These are phyloP conservation scores for Naganishia cerealis DNA, from an alignment of 1,284 basidiomycete genomes.

Conservation along the genomic window DNA sequence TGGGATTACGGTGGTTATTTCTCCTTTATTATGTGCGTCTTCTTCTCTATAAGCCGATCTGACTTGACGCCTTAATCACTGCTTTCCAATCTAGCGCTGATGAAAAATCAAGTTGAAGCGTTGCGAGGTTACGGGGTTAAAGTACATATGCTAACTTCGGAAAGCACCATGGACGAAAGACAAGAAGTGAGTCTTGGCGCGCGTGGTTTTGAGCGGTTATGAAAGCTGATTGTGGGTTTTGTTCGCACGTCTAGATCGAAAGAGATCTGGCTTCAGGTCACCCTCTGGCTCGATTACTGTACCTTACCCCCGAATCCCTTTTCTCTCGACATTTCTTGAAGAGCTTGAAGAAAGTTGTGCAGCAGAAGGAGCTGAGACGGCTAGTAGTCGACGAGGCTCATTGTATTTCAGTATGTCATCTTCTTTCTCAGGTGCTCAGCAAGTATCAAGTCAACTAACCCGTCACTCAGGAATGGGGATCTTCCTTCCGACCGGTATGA, in stretches of 20 bases:
- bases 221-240: neutral
- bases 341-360: constrained; percentile 60
- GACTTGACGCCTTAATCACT: neutral
- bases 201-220: neutral
- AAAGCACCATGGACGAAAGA: constrained; percentile 62
- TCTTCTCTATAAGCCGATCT: neutral
- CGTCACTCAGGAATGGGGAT: constrained; percentile 73
- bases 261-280: constrained; percentile 64
- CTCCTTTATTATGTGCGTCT: constrained; percentile 68
- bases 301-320: constrained; percentile 76
- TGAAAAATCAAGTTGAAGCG: constrained; percentile 77
- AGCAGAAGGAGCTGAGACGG: constrained; percentile 63
- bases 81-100: constrained; percentile 61
- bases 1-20: constrained; percentile 75
- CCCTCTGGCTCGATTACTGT: constrained; percentile 67
- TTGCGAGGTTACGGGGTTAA: constrained; percentile 62
- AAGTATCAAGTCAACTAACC: neutral
- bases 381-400: constrained; percentile 83
- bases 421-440: neutral
- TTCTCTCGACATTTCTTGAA: constrained; percentile 61
- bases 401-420: constrained; percentile 69
- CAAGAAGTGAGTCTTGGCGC: constrained; percentile 55
- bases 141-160: constrained; percentile 68
- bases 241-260: constrained; percentile 59
- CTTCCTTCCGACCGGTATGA: constrained; percentile 64